phyloP scores from a whole-genome alignment of 352 stramenopile genomes.

The Globisporangium orthogonon region DNA sequence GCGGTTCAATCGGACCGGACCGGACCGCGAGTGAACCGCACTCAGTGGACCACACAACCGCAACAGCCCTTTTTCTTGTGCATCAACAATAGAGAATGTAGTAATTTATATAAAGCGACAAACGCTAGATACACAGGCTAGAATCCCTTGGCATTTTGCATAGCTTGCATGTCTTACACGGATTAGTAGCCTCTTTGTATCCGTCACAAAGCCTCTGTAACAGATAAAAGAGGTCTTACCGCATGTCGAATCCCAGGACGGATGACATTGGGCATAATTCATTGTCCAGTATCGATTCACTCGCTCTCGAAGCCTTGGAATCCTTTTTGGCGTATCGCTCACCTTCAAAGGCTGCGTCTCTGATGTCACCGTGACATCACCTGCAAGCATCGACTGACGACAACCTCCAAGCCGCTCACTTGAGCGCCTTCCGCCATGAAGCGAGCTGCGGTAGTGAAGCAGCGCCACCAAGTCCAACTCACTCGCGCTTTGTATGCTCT shows the following conservation, averaged over 20 bases:
- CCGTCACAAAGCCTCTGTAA: too few species aligned
- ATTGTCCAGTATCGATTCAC: not conserved
- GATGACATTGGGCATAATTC: not conserved
- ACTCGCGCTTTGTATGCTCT: slow-evolving; percentile 8
- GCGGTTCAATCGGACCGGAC: slow-evolving; percentile 1
- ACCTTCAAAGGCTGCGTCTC: not conserved
- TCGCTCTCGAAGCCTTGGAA: not conserved
- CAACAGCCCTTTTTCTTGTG: not conserved
- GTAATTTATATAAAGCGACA: not conserved
- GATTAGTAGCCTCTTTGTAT: too few species aligned
- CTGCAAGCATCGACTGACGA: not conserved
- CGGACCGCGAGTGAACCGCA: slow-evolving; percentile 1
- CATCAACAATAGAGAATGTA: not conserved
- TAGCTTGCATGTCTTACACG: too few species aligned
- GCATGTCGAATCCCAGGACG: not conserved
- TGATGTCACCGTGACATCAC: not conserved
- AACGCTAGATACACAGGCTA: too few species aligned
- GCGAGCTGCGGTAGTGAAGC: too few species aligned
- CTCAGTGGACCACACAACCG: slow-evolving; percentile 2
- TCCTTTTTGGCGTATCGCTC: too few species aligned
- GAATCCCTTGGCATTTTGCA: too few species aligned
- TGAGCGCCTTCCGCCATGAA: too few species aligned
- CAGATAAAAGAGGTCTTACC: too few species aligned
- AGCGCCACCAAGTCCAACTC: not conserved
- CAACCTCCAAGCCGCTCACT: too few species aligned